Conservation (phyloP, 768 basidiomycete species). For the Cubamyces lactineus region DNA sequence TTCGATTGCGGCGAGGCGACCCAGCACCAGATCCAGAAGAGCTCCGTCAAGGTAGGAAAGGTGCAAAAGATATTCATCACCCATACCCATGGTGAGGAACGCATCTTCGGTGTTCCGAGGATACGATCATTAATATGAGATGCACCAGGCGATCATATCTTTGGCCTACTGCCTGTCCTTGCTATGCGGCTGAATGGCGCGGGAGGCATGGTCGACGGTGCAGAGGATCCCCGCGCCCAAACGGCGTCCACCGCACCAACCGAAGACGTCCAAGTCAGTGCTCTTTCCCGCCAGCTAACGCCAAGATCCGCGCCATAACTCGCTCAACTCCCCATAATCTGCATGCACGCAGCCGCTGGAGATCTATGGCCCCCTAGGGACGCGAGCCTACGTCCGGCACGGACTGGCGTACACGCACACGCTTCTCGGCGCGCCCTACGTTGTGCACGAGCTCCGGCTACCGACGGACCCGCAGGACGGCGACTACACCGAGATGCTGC, state of each 20-base stretch:
- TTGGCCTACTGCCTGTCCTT: constrained; percentile 71
- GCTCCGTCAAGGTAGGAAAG: constrained; percentile 73
- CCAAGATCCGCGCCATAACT: constrained; percentile 14
- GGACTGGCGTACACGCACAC: constrained; percentile 72
- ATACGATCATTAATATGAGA: too few relatives aligned
- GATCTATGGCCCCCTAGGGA: constrained; percentile 86
- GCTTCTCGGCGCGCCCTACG: constrained; percentile 63
- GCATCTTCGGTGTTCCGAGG: background rate
- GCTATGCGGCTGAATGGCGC: constrained; percentile 74
- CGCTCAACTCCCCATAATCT: background rate
- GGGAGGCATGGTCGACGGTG: constrained; percentile 61
- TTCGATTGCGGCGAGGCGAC: constrained; percentile 89
- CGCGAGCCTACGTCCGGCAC: constrained; percentile 76
- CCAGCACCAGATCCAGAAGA: constrained; percentile 76
- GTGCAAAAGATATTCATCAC: constrained; percentile 87
- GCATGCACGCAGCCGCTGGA: constrained; percentile 60
- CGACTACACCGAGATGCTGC: constrained; percentile 52
- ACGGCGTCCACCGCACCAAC: background rate
- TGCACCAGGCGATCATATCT: constrained; percentile 74
- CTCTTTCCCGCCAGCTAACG: background rate
- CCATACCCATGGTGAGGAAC: constrained; percentile 75
- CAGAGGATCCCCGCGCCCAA: constrained; percentile 57
- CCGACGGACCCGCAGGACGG: constrained; percentile 57
- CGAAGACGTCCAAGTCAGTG: constrained; percentile 20
- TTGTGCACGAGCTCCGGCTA: constrained; percentile 82